Evolutionary conservation across 202 grass and related monocot species (phyloP), one percentile per base, ranked within the genome.

Genomic region (Carex sylvatica): DNA sequence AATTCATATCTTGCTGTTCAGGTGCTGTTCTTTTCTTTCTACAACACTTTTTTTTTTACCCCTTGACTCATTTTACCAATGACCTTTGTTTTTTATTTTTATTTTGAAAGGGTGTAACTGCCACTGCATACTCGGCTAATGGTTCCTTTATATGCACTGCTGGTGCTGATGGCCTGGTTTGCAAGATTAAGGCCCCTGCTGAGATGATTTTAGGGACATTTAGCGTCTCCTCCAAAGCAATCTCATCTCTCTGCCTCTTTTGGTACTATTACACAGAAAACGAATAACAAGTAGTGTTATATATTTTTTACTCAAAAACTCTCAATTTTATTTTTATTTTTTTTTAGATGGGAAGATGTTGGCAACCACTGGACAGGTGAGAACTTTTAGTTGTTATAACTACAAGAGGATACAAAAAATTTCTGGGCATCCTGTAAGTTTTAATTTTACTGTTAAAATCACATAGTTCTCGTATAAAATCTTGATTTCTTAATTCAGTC

Each of bases 141-240:
- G 84, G 68, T 49, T 88, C 58, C 3, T 89, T 10, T 35, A 59
- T 96, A 73, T 99, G 92, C 69, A 93, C 92, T 49, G 79, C 88
- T 66, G 96, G 93, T 16, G 88, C 80, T 80, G 93, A 99, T 91
- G 96, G 96, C 80, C 89, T 99, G 81, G 93, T 99, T 76, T 99
- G 93, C 83, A 89, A 87, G 88, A 96, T 92, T 71, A 85, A 96
- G 68, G 78, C 79, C 53, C 74, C 83, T 24, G 86, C 81, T 60
- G 96, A 93, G 6, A 87, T 56, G 20, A 82, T 89, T 62, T 24
- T 87, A 19, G 83, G 23, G 60, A 95, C 85, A 85, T 96, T 95
- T 78, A 90, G 22, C 78, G 84, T 89, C 71, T 99, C 89, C 46
- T 86, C 91, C 0, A 99, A 96, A 86, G 71, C 96, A 90, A 84